Evolutionary conservation across 1,284 basidiomycete species (phyloP), one percentile per base, ranked within the genome.

Genomic region (Pholiota adiposa): DNA sequence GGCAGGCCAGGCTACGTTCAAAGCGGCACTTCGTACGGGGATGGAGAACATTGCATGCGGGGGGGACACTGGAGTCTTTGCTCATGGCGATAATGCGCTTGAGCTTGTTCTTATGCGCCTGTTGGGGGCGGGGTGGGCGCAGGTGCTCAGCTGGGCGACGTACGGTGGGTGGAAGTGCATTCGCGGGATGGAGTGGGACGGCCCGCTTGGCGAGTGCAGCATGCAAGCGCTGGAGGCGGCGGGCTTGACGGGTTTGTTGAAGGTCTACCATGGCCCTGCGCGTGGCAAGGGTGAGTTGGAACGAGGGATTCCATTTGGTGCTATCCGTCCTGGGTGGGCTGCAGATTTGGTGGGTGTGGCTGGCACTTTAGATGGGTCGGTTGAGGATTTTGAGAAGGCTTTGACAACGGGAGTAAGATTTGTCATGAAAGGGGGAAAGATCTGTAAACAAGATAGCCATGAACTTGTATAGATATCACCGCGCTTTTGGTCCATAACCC

Each of bases 31-130:
- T 9, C 69, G 72, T 23, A 65, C 69, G 2, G 77, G 76, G 5
- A 61, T 81, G 60, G 75, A 79, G 18, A 79, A 78, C 50, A 78
- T 88, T 55, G 85, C 84, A 4, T 84, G 83, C 67, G 86, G 86
- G 3, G 86, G 86, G 1, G 86, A 89, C 69, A 88, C 86, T 0
- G 86, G 86, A 2, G 79, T 81, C 2, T 89, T 88, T 69, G 65
- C 82, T 31, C 87, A 88, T 67, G 86, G 86, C 1, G 75, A 80
- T 59, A 89, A 89, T 65, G 79, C 83, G 27, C 71, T 84, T 40
- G 87, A 89, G 75, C 75, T 89, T 77, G 75, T 81, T 66, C 70
- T 88, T 19, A 88, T 88, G 87, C 79, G 81, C 12, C 67, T 71
- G 16, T 75, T 86, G 2, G 86, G 87, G 1, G 85, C 83, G 18